These are phyloP conservation scores for Talaromyces sp. DNA, from an alignment of 2,329 filamentous ascomycete genomes.

Conservation along the genomic window DNA sequence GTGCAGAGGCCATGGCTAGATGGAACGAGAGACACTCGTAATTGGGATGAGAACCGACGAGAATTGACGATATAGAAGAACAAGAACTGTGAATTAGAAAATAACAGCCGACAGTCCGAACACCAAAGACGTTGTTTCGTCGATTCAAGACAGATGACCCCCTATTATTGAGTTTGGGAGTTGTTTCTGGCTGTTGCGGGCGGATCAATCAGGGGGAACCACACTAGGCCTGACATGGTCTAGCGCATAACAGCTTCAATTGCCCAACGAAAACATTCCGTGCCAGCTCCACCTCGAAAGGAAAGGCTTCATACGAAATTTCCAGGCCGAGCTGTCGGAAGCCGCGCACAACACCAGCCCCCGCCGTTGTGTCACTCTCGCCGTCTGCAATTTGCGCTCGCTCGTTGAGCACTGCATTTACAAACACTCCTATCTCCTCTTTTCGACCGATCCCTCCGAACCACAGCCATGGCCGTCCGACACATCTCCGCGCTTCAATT, in stretches of 20 bases:
- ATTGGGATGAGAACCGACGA: neutral
- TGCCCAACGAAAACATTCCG: conserved; percentile 9
- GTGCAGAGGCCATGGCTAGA: conserved; percentile 63
- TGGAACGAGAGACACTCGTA: conserved; percentile 27
- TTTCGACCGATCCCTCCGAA: neutral
- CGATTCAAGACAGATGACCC: neutral
- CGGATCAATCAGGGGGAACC: conserved; percentile 30
- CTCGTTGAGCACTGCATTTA: neutral
- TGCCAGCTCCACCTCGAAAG: neutral
- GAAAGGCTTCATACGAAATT: conserved; percentile 13
- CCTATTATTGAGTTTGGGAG: conserved; percentile 8
- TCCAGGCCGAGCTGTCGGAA: neutral
- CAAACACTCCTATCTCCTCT: neutral
- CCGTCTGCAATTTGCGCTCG: neutral
- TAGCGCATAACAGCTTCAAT: conserved; percentile 24
- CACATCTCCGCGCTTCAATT: conserved; percentile 11
- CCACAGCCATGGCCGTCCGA: conserved; percentile 7
- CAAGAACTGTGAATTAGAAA: conserved; percentile 6
- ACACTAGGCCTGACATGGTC: conserved; percentile 28
- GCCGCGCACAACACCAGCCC: neutral
- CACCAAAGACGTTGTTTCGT: neutral
- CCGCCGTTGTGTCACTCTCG: conserved; percentile 2
- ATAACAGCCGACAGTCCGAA: neutral
- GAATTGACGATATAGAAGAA: neutral
- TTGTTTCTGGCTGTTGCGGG: conserved; percentile 16